Conservation (phyloP, 768 basidiomycete species). For the Postia placenta region DNA sequence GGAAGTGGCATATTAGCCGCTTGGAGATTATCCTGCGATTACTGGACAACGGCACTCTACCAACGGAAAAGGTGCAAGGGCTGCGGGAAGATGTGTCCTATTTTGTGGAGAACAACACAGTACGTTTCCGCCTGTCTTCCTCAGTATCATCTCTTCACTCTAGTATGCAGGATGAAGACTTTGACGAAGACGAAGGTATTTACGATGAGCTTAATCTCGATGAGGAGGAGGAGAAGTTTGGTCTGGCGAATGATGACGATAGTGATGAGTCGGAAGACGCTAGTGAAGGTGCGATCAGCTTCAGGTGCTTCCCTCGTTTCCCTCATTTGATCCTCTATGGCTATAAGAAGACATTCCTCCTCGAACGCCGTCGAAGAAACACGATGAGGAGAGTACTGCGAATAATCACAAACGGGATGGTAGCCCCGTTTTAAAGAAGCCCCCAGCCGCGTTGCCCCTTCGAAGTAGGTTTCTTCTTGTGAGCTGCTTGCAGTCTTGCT, state of each 20-base stretch:
- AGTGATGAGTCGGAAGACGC: constrained; percentile 71
- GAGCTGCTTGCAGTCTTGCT: background rate
- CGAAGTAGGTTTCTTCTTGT: constrained; percentile 49
- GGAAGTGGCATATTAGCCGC: constrained; percentile 92
- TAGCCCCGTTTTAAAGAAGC: constrained; percentile 79
- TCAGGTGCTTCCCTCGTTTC: too few relatives aligned
- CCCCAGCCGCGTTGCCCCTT: constrained; percentile 50
- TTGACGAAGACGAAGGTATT: constrained; percentile 95
- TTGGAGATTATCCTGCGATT: constrained; percentile 91
- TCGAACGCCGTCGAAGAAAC: constrained; percentile 66
- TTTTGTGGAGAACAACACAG: constrained; percentile 93
- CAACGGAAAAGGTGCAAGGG: constrained; percentile 70
- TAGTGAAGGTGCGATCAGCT: constrained; percentile 73
- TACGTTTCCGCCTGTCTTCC: constrained; percentile 35
- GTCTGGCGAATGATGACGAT: constrained; percentile 66
- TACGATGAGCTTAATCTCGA: constrained; percentile 97
- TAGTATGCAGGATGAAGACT: constrained; percentile 78
- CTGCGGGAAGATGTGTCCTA: constrained; percentile 94
- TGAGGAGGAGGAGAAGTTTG: constrained; percentile 94
- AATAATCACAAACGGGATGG: constrained; percentile 74
- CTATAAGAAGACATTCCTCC: constrained; percentile 64
- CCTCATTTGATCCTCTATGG: too few relatives aligned
- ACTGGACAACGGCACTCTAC: constrained; percentile 87
- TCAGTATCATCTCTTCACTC: background rate
- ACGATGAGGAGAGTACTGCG: constrained; percentile 69